phyloP scores from a whole-genome alignment of 805 yeast species.

The Schwanniomyces sp. region DNA sequence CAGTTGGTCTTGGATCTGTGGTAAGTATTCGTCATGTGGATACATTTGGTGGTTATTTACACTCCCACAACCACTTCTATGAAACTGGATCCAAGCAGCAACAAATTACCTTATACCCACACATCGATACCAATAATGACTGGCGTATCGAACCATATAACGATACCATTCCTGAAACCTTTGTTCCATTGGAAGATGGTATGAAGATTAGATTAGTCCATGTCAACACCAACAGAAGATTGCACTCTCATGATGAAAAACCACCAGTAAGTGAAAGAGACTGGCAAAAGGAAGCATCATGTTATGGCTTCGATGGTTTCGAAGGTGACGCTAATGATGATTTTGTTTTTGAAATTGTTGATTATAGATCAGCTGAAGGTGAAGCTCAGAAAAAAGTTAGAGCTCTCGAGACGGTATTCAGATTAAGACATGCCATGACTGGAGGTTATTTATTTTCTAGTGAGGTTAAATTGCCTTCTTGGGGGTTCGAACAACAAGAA shows the following conservation, averaged over 20 bases:
- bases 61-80: conserved; percentile 71
- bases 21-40: conserved; percentile 67
- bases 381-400: conserved; percentile 55
- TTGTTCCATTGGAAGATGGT: conserved; percentile 65
- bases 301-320: conserved; percentile 76
- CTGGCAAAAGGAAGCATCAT: conserved; percentile 82
- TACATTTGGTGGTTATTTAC: conserved; percentile 79
- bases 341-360: conserved; percentile 71
- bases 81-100: conserved; percentile 84
- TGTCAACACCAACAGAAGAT: conserved; percentile 56
- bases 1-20: conserved; percentile 71
- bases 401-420: conserved; percentile 69
- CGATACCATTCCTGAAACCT: conserved; percentile 54
- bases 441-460: conserved; percentile 79
- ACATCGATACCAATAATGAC: conserved; percentile 69
- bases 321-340: conserved; percentile 85
- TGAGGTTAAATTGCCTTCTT: conserved; percentile 70
- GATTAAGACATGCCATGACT: conserved; percentile 76
- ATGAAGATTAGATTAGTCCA: conserved; percentile 71
- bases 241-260: conserved; percentile 82
- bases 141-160: conserved; percentile 73
- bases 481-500: conserved; percentile 86
- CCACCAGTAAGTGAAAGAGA: conserved; percentile 75
- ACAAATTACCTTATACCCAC: conserved; percentile 79
- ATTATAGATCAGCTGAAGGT: conserved; percentile 48